Evolutionary conservation across 139 green algal genomes (phyloP).

Genomic region (Monoraphidium neglectum): DNA sequence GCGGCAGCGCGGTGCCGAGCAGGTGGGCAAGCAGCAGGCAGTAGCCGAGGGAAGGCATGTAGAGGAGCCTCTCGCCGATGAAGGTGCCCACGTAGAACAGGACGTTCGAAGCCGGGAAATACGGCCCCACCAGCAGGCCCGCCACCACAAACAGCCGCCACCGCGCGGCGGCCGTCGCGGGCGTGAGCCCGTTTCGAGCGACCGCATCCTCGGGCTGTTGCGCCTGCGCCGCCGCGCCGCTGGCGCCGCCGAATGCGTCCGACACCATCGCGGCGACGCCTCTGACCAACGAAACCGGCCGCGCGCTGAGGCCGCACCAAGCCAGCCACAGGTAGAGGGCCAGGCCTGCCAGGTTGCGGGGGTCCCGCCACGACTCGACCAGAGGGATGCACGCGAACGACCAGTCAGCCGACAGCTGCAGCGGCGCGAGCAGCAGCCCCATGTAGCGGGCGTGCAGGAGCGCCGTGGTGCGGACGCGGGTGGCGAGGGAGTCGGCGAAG

Average conservation of each 20-base stretch:
- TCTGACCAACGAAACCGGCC: conserved; percentile 30
- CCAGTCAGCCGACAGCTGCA: conserved; percentile 79
- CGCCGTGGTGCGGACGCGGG: conserved; percentile 45
- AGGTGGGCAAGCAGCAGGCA: conserved; percentile 62
- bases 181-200: no score
- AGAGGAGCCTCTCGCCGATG: conserved; percentile 82
- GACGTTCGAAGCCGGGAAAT: conserved; percentile 78
- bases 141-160: conserved; percentile 61
- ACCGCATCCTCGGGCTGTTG: no score
- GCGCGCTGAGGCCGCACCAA: conserved; percentile 2
- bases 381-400: conserved; percentile 73
- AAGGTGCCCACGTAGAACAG: conserved; percentile 87
- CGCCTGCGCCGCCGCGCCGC: no score
- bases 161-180: not conserved
- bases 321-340: conserved; percentile 52
- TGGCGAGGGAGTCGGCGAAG: conserved; percentile 44
- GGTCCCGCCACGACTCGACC: conserved; percentile 47
- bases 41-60: conserved; percentile 74
- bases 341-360: conserved; percentile 49
- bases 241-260: no score
- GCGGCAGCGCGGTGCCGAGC: conserved; percentile 23
- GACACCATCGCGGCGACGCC: not conserved
- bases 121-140: conserved; percentile 67
- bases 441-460: conserved; percentile 74
- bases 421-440: conserved; percentile 60